Conservation (phyloP, 2,329 filamentous ascomycete genomes). For the Diplodia intermedia region DNA sequence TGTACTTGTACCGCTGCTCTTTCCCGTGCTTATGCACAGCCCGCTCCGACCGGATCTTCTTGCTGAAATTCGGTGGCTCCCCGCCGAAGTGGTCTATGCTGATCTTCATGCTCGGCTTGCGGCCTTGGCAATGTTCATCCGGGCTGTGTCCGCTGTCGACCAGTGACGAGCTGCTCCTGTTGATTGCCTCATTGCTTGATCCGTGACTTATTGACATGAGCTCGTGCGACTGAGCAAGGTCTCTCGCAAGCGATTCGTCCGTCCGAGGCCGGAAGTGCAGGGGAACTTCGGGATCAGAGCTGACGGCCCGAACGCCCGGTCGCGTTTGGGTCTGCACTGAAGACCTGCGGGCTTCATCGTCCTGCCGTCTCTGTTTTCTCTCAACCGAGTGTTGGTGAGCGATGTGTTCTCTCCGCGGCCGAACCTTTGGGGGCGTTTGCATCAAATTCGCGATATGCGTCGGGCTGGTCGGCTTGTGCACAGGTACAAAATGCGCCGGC, state of each 20-base stretch:
- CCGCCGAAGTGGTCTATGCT: constrained; percentile 40
- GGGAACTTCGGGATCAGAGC: constrained; percentile 15
- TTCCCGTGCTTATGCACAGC: constrained; percentile 23
- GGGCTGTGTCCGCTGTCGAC: constrained; percentile 29
- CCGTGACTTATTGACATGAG: constrained; percentile 41
- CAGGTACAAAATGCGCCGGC: constrained; percentile 16
- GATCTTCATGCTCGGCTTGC: constrained; percentile 37
- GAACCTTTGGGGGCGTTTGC: constrained; percentile 30
- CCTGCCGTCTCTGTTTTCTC: constrained; percentile 10
- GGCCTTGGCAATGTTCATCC: constrained; percentile 34
- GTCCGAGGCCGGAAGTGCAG: constrained; percentile 17
- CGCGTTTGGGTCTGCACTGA: background rate
- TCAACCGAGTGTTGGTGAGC: constrained; percentile 25
- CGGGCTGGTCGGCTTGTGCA: constrained; percentile 22
- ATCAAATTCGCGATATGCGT: constrained; percentile 35
- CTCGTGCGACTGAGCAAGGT: constrained; percentile 30
- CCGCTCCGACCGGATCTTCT: constrained; percentile 44
- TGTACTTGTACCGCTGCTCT: constrained; percentile 38
- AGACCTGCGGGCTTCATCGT: constrained; percentile 5
- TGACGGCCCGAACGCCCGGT: background rate
- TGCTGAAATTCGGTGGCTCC: constrained; percentile 41
- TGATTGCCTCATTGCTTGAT: constrained; percentile 37
- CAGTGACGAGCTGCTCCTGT: constrained; percentile 33
- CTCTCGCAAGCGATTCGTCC: constrained; percentile 13
- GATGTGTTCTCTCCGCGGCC: constrained; percentile 13